Conservation (phyloP, 2,329 filamentous ascomycete species). For the Nemania sp. region DNA sequence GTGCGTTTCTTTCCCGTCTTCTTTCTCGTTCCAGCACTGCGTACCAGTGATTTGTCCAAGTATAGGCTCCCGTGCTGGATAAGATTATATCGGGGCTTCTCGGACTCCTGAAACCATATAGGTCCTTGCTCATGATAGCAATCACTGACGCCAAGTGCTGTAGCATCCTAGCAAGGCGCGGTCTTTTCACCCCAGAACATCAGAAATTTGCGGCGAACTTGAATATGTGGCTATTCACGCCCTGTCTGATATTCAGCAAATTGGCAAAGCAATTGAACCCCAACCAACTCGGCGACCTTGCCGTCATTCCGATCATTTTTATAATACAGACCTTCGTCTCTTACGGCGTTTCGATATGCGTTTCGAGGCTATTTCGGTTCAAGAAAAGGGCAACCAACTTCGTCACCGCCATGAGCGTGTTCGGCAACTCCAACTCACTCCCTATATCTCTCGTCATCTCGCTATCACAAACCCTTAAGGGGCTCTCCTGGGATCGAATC, state of each 20-base stretch:
- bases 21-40: no score
- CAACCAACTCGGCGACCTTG: constrained; percentile 85
- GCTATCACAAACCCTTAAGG: constrained; percentile 86
- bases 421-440: constrained; percentile 97
- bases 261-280: constrained; percentile 91
- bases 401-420: constrained; percentile 94
- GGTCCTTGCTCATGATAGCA: background rate
- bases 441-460: constrained; percentile 96
- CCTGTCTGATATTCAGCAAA: constrained; percentile 97
- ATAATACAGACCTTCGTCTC: constrained; percentile 85
- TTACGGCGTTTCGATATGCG: constrained; percentile 71
- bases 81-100: background rate
- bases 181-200: constrained; percentile 92
- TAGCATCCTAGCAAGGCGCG: constrained; percentile 77
- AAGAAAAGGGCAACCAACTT: constrained; percentile 89
- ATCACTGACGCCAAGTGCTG: background rate
- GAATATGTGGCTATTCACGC: constrained; percentile 95
- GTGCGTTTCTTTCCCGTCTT: background rate
- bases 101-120: background rate
- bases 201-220: constrained; percentile 97
- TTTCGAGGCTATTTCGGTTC: constrained; percentile 79
- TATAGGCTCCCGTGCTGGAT: background rate
- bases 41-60: background rate
- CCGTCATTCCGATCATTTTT: constrained; percentile 95
- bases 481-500: constrained; percentile 90